Evolutionary conservation across 2,329 filamentous ascomycete species (phyloP).

Genomic region (Tolypocladium ophioglossoides): DNA sequence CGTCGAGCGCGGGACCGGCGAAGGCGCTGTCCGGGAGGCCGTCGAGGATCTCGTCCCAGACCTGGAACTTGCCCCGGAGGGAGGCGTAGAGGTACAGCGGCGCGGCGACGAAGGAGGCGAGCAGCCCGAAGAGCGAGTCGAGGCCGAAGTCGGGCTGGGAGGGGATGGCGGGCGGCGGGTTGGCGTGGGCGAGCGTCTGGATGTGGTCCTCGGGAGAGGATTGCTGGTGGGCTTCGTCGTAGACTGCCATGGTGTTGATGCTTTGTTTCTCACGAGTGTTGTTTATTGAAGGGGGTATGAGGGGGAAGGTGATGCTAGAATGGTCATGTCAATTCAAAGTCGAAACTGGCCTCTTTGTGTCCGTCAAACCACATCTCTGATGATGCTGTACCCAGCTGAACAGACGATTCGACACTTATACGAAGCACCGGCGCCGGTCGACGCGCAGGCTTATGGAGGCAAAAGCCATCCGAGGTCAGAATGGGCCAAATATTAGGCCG

Average conservation of each 20-base stretch:
- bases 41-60: slow-evolving; percentile 6
- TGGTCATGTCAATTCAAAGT: background rate
- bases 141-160: slow-evolving; percentile 5
- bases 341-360: background rate
- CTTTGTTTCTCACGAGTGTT: too few relatives aligned
- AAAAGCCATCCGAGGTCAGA: background rate
- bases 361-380: background rate
- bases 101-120: slow-evolving; percentile 3
- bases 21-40: background rate
- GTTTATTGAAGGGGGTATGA: background rate
- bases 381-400: background rate
- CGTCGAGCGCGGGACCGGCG: slow-evolving; percentile 5
- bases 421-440: too few relatives aligned
- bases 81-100: slow-evolving; percentile 9
- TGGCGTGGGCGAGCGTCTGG: background rate
- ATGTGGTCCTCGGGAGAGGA: slow-evolving; percentile 4
- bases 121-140: slow-evolving; percentile 6
- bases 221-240: background rate
- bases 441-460: background rate
- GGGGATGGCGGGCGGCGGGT: background rate
- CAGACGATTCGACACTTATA: background rate
- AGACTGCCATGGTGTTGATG: slow-evolving; percentile 1
- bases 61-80: slow-evolving; percentile 7
- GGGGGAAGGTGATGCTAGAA: background rate
- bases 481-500: background rate